Evolutionary conservation across 352 stramenopile species (phyloP).

Genomic region (Phytophthora pseudosyringae): DNA sequence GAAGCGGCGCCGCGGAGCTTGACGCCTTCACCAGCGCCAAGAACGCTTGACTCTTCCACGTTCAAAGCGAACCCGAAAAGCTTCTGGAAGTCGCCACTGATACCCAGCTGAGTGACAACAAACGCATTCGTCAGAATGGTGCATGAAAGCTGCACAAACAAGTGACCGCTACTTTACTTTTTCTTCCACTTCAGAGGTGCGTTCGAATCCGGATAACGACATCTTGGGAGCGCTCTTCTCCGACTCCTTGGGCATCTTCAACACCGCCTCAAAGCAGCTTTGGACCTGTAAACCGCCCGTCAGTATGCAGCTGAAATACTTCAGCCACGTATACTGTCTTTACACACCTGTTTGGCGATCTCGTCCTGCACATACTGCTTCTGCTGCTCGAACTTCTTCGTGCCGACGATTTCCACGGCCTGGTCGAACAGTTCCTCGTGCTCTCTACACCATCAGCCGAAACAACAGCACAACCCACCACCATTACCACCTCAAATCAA

Average conservation of each 20-base stretch:
- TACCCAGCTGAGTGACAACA: conserved; percentile 29
- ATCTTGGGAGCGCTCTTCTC: conserved; percentile 47
- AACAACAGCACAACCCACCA: not conserved
- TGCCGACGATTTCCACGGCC: conserved; percentile 70
- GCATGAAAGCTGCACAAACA: not conserved
- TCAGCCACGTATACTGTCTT: not conserved
- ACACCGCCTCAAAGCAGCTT: conserved; percentile 62
- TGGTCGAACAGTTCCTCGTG: conserved; percentile 78
- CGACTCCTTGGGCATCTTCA: conserved; percentile 54
- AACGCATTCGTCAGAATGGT: conserved; percentile 9
- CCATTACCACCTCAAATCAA: not conserved
- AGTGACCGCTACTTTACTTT: conserved; percentile 16
- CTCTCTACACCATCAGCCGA: conserved; percentile 44
- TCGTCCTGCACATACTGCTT: conserved; percentile 74
- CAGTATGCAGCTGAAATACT: not conserved
- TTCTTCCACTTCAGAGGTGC: conserved; percentile 38
- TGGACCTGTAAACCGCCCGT: conserved; percentile 39
- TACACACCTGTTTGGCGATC: conserved; percentile 59
- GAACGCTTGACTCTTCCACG: conserved; percentile 71
- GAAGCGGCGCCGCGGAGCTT: conserved; percentile 61
- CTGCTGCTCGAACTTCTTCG: conserved; percentile 86
- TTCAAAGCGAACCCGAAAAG: conserved; percentile 75
- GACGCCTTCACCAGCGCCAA: conserved; percentile 73
- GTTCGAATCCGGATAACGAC: conserved; percentile 74
- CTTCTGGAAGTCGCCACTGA: conserved; percentile 54